Evolutionary conservation across 1,284 basidiomycete genomes (phyloP).

Genomic region (Marasmius fiardii): DNA sequence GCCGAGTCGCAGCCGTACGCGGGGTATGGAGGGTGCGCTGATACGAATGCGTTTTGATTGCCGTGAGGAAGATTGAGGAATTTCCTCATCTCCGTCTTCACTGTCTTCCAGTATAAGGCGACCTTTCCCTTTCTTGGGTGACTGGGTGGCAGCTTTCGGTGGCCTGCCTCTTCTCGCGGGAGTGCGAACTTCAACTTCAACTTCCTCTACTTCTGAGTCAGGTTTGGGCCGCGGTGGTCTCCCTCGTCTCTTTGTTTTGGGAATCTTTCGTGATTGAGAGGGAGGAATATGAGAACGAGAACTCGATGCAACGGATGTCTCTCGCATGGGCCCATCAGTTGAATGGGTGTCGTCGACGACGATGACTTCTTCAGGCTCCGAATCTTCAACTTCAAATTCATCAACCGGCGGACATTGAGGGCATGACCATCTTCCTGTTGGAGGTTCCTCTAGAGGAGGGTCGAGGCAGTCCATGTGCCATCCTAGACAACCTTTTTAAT

Average conservation of each 20-base stretch:
- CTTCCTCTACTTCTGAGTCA: conserved; percentile 11
- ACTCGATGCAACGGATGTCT: conserved; percentile 47
- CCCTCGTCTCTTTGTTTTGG: conserved; percentile 11
- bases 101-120: conserved; percentile 7
- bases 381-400: conserved; percentile 10
- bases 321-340: conserved; percentile 21
- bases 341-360: not conserved
- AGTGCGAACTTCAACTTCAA: conserved; percentile 25
- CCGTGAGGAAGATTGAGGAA: conserved; percentile 17
- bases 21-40: conserved; percentile 25
- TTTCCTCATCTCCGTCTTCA: conserved; percentile 5
- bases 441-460: conserved; percentile 69
- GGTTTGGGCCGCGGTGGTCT: not conserved
- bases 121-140: conserved; percentile 19
- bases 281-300: conserved; percentile 35
- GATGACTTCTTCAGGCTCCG: conserved; percentile 10
- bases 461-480: conserved; percentile 91
- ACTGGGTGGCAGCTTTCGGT: conserved; percentile 23
- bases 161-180: conserved; percentile 23
- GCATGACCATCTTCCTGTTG: conserved; percentile 77
- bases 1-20: conserved; percentile 53
- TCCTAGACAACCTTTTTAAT: conserved; percentile 38
- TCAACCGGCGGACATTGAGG: conserved; percentile 49
- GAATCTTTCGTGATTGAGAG: conserved; percentile 15
- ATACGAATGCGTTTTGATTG: conserved; percentile 38